phyloP scores from a whole-genome alignment of 768 basidiomycete genomes.

The Mycena albidolilacea region DNA sequence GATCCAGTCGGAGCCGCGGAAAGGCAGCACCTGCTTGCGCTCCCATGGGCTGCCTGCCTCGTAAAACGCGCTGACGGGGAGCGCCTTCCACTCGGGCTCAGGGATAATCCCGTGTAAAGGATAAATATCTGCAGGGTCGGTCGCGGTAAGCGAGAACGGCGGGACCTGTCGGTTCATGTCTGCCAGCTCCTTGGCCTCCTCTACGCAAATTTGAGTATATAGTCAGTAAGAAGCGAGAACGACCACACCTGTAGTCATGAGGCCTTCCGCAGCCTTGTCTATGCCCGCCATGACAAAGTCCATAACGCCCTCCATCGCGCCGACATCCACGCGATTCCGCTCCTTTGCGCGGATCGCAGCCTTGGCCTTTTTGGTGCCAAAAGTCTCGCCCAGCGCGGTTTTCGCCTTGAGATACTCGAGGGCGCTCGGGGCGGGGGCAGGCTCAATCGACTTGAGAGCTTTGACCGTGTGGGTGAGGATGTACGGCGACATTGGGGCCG shows the following conservation, averaged over 20 bases:
- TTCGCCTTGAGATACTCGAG: slow-evolving; percentile 74
- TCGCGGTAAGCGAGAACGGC: slow-evolving; percentile 75
- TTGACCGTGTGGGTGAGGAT: slow-evolving; percentile 87
- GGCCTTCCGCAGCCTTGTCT: slow-evolving; percentile 74
- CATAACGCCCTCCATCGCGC: slow-evolving; percentile 89
- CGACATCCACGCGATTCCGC: slow-evolving; percentile 91
- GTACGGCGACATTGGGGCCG: slow-evolving; percentile 74
- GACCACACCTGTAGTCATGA: slow-evolving; percentile 78
- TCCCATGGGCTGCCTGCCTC: slow-evolving; percentile 63
- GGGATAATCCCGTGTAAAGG: slow-evolving; percentile 83
- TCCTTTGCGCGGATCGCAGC: slow-evolving; percentile 87
- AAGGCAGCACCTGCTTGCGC: slow-evolving; percentile 72
- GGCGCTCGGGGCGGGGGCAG: slow-evolving; percentile 64
- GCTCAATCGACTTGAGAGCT: slow-evolving; percentile 77
- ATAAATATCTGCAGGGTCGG: slow-evolving; percentile 81
- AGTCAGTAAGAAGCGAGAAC: not conserved
- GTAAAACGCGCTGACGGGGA: slow-evolving; percentile 71
- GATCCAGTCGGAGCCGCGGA: slow-evolving; percentile 77
- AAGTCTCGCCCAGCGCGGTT: slow-evolving; percentile 89
- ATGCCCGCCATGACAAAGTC: slow-evolving; percentile 89
- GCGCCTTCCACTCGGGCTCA: slow-evolving; percentile 82
- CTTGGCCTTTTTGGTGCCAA: slow-evolving; percentile 96
- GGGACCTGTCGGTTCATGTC: slow-evolving; percentile 85
- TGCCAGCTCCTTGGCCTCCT: slow-evolving; percentile 74
- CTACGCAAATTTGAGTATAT: slow-evolving; percentile 52